phyloP scores from a whole-genome alignment of 257 asterid genomes.

The Nicotiana undulata region DNA sequence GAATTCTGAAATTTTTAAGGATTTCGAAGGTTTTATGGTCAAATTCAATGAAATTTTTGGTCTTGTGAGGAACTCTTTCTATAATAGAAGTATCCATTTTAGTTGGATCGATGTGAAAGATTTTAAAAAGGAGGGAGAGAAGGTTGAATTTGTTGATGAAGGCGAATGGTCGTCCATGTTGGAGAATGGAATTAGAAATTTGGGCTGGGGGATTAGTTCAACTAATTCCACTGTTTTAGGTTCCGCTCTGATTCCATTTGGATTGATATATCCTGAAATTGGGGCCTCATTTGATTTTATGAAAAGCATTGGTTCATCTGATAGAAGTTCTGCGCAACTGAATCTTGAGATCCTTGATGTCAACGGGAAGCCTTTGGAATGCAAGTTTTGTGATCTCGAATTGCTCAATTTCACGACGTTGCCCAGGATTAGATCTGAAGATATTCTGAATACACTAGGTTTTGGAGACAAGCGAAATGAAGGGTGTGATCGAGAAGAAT shows the following conservation, averaged over 20 bases:
- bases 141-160: constrained; percentile 8
- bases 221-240: constrained; percentile 57
- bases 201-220: constrained; percentile 79
- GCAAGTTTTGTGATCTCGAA: constrained; percentile 70
- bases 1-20: constrained; percentile 6
- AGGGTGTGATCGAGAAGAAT: constrained; percentile 15
- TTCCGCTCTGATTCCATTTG: constrained; percentile 72
- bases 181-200: constrained; percentile 34
- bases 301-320: constrained; percentile 20
- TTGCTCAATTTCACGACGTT: constrained; percentile 34
- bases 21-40: constrained; percentile 10
- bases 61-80: constrained; percentile 39
- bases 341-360: constrained; percentile 61
- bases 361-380: constrained; percentile 63
- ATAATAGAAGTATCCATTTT: constrained; percentile 51
- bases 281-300: constrained; percentile 34
- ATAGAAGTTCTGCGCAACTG: constrained; percentile 38
- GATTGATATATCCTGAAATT: constrained; percentile 65
- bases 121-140: constrained; percentile 16
- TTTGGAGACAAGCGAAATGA: constrained; percentile 30
- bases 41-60: constrained; percentile 41
- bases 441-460: constrained; percentile 21
- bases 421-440: constrained; percentile 22
- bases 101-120: constrained; percentile 70
- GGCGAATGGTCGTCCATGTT: constrained; percentile 15